Percentiles rank a stretch among this genome's conserved stretches.
Evolutionary conservation across 805 yeast species (phyloP).

Genomic region (Pichia scutulata): DNA sequence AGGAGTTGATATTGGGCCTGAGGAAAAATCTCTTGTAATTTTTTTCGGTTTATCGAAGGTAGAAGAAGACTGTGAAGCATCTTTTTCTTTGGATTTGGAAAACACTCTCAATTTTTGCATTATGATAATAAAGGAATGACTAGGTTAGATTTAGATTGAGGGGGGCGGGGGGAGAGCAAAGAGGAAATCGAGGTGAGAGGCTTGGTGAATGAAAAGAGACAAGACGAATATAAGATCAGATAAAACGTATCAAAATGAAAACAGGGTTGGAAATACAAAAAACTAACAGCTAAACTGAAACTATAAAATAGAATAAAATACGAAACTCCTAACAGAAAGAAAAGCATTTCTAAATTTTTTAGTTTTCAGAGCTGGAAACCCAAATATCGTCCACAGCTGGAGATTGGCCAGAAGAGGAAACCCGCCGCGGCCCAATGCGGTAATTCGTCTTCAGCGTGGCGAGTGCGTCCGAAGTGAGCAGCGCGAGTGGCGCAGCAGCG

Average conservation of each 20-base stretch:
- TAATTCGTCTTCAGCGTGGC: neutral
- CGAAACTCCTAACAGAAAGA: too few species aligned
- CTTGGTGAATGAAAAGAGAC: neutral
- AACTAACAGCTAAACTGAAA: too few species aligned
- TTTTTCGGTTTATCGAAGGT: neutral
- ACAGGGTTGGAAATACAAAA: too few species aligned
- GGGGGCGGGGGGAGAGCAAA: neutral
- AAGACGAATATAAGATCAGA: neutral
- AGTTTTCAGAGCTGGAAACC: too few species aligned
- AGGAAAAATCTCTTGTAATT: neutral
- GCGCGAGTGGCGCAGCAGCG: neutral
- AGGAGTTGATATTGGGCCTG: conserved; percentile 6
- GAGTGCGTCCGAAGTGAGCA: neutral
- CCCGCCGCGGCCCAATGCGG: neutral
- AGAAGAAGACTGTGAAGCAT: neutral
- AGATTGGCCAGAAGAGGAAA: neutral
- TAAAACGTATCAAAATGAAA: too few species aligned
- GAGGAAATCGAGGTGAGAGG: neutral
- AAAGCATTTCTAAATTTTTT: too few species aligned
- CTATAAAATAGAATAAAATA: too few species aligned
- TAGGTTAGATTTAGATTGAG: too few species aligned
- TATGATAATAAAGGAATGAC: neutral
- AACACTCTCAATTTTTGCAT: conserved; percentile 23
- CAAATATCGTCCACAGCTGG: too few species aligned
- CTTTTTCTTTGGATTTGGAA: conserved; percentile 13